A percentile compares a stretch with the other conserved stretches of the same genome.
These are phyloP conservation scores for Pezicula rhizophila DNA, from an alignment of 2,329 filamentous ascomycete species.

Conservation along the genomic window DNA sequence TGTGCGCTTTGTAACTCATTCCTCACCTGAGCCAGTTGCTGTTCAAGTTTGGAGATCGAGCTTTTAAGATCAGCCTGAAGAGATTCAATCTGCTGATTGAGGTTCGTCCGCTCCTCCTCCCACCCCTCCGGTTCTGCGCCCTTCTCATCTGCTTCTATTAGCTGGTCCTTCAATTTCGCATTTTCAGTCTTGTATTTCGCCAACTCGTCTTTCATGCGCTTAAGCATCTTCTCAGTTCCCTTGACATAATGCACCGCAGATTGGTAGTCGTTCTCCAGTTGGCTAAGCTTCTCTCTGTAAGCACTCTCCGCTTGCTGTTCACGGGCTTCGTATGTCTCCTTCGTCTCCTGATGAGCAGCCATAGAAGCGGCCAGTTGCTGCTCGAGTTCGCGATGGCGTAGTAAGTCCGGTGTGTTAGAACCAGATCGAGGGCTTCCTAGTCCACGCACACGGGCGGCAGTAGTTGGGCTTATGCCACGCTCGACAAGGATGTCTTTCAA, in stretches of 20 bases:
- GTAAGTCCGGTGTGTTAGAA: slow-evolving; percentile 72
- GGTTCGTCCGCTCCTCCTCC: slow-evolving; percentile 64
- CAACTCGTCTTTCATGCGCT: slow-evolving; percentile 97
- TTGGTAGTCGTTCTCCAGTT: slow-evolving; percentile 95
- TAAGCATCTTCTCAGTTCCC: slow-evolving; percentile 97
- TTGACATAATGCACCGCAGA: slow-evolving; percentile 97
- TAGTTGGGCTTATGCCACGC: slow-evolving; percentile 75
- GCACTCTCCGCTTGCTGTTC: slow-evolving; percentile 81
- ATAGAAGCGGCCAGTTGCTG: slow-evolving; percentile 73
- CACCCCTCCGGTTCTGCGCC: slow-evolving; percentile 51
- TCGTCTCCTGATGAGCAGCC: slow-evolving; percentile 81
- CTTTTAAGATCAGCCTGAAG: slow-evolving; percentile 64
- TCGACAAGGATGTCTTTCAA: slow-evolving; percentile 89
- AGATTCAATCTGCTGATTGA: slow-evolving; percentile 63
- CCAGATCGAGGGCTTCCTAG: slow-evolving; percentile 68
- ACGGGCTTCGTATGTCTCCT: slow-evolving; percentile 67
- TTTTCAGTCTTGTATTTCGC: slow-evolving; percentile 87
- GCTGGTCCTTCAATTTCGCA: slow-evolving; percentile 70
- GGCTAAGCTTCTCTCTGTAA: slow-evolving; percentile 87
- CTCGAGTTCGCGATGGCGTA: slow-evolving; percentile 77
- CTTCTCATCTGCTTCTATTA: slow-evolving; percentile 60
- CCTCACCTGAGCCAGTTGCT: slow-evolving; percentile 61
- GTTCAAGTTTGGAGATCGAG: slow-evolving; percentile 63
- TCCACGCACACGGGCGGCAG: slow-evolving; percentile 63
- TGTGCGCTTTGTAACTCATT: slow-evolving; percentile 62